Percentiles rank a stretch among this genome's conserved stretches.
phyloP scores from a whole-genome alignment of 192 early-diverging fungal species.

The Geranomyces variabilis region DNA sequence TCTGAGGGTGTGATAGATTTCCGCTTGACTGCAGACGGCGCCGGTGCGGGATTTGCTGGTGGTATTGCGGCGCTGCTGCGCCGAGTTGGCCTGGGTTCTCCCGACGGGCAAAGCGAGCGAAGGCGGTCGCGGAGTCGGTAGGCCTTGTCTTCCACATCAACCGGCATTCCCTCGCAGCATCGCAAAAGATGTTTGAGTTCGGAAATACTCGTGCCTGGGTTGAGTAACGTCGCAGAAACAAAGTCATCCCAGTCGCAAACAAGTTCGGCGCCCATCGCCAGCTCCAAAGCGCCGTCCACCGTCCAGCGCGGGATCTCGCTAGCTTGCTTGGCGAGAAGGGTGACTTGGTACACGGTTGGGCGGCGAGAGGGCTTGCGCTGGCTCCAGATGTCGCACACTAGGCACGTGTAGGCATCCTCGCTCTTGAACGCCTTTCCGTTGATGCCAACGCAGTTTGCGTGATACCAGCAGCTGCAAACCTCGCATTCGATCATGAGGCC shows the following conservation, averaged over 20 bases:
- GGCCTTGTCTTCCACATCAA: slow-evolving; percentile 14
- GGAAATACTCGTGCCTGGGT: not conserved
- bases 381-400: slow-evolving; percentile 36
- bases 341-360: slow-evolving; percentile 28
- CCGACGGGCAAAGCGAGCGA: not conserved
- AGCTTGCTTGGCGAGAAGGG: slow-evolving; percentile 21
- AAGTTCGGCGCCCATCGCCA: slow-evolving; percentile 14
- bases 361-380: not conserved
- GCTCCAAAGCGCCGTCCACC: slow-evolving; percentile 19
- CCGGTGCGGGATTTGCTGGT: no score
- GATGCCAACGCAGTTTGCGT: slow-evolving; percentile 37
- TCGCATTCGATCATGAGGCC: slow-evolving; percentile 46
- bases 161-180: slow-evolving; percentile 27
- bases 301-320: slow-evolving; percentile 14
- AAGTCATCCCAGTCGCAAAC: slow-evolving; percentile 26
- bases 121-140: not conserved
- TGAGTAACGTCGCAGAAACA: not conserved
- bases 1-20: no score
- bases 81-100: no score
- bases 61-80: no score
- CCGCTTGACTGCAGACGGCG: no score
- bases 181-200: slow-evolving; percentile 8
- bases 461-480: slow-evolving; percentile 44
- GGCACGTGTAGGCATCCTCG: slow-evolving; percentile 32
- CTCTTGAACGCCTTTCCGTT: slow-evolving; percentile 33